Conservation (phyloP, 305 asterid species). For the Fraxinus velutina region DNA sequence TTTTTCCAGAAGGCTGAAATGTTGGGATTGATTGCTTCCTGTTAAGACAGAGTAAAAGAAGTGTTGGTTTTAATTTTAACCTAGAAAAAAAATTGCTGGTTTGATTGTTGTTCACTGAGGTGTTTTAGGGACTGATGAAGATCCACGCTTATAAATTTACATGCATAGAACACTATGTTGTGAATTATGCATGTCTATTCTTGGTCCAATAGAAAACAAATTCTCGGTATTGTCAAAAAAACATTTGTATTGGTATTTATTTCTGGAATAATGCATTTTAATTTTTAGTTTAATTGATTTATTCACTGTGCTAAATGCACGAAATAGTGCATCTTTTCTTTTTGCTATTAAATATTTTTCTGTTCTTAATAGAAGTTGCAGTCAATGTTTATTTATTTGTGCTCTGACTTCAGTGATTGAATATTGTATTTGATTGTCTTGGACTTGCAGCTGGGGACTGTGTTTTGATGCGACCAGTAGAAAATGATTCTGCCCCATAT, state of each 20-base stretch:
- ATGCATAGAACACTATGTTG: neutral
- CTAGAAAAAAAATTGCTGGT: neutral
- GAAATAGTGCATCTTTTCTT: neutral
- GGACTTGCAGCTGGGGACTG: constrained; percentile 63
- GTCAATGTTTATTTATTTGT: neutral
- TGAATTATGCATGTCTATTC: neutral
- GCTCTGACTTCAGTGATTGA: constrained; percentile 13
- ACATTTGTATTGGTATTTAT: neutral
- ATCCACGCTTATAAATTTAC: neutral
- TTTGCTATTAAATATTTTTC: neutral
- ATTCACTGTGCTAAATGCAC: neutral
- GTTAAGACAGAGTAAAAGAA: neutral
- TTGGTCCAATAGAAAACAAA: neutral
- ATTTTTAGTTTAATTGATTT: neutral
- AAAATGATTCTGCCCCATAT: constrained; percentile 44
- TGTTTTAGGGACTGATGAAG: neutral
- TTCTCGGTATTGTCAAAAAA: neutral
- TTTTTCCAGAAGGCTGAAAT: neutral
- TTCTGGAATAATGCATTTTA: neutral
- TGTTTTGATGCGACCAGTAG: constrained; percentile 58
- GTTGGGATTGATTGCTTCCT: neutral
- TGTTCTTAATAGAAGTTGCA: neutral
- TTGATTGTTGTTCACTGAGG: neutral
- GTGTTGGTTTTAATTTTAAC: neutral
- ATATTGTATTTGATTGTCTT: constrained; percentile 8